Base-by-base conservation (phyloP, 192 early-diverging fungal genomes). In the Coemansia sp. region DNA sequence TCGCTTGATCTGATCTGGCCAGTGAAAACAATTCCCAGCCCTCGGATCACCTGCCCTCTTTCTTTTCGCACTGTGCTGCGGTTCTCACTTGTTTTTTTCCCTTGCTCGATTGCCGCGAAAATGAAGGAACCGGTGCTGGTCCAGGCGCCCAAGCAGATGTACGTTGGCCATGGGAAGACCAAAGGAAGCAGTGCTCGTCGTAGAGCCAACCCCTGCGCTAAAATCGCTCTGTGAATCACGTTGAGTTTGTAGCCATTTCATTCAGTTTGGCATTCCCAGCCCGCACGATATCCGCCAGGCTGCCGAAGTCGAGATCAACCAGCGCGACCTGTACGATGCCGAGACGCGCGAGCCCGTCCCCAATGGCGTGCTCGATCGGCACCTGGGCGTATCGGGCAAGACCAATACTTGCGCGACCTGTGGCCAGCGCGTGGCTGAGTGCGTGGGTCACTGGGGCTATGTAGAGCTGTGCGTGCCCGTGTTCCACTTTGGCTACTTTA, bases 401-500 rank as follows among this genome's bases (percentile, higher is more conserved):
- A 60, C 64, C n/a, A 76, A 76, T 18, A 73, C 62, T 4, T 99
- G 96, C 75, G 82, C 90, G 39, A 99, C 96, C 10, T 99, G 96
- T 57, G 85, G 84, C 16, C 78, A 87, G 59, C 77, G 77, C 46
- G 76, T 89, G 56, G 75, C 86, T 56, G 89, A 95, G 38, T 99
- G 96, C 68, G 83, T 92, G 17, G 96, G 96, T 25, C 96, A 99
- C 77, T 99, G 85, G 78, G 96, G 94, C 13, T 87, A 91, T 51
- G 78, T 99, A 23, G 85, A 89, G 38, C 78, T 99, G 7, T 86
- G 84, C 30, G 69, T 98, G 37, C 96, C 96, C 5, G 90, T 99
- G 16, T 99, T 98, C 60, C 96, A 99, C 36, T 91, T 93, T 78
- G 96, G 96, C 35, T 99, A 92, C 71, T 99, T 98, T 62, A 86